A percentile compares a stretch with the other conserved stretches of the same genome.
Conservation (phyloP, 2,329 filamentous ascomycete species). For the Neofusicoccum kwambonambiense region DNA sequence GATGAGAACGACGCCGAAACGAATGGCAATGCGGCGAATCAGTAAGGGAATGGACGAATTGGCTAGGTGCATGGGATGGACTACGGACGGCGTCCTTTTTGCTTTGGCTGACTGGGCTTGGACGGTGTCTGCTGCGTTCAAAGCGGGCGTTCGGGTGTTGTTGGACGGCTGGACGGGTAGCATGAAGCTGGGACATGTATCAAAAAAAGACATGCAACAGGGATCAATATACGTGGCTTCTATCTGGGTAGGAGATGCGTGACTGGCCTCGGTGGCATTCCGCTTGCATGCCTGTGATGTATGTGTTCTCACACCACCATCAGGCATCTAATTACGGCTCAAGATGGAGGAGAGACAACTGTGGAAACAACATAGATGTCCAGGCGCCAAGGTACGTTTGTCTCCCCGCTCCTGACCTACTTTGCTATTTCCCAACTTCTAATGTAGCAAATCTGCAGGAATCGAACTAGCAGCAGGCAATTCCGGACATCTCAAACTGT, state of each 20-base stretch:
- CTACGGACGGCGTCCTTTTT: conserved; percentile 8
- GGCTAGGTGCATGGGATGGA: background rate
- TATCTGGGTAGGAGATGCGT: background rate
- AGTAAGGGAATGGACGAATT: background rate
- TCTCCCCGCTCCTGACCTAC: no score
- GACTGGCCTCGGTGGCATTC: background rate
- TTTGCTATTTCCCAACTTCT: no score
- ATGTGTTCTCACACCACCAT: no score
- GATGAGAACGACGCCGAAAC: conserved; percentile 9
- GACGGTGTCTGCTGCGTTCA: conserved; percentile 7
- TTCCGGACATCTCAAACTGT: no score
- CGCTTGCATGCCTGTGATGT: background rate
- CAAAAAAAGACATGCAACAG: background rate
- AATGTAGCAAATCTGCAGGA: no score
- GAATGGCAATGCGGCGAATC: background rate
- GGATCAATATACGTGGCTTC: background rate
- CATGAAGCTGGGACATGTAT: background rate
- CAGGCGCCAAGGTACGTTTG: no score
- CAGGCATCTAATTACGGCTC: no score
- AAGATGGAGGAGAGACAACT: no score
- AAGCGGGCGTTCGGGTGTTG: conserved; percentile 15
- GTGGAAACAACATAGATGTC: no score
- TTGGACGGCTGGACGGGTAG: background rate
- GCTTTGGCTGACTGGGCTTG: conserved; percentile 4
- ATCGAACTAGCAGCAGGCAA: no score